Evolutionary conservation across 352 stramenopile species (phyloP).

Genomic region (Pythium angustatum): DNA sequence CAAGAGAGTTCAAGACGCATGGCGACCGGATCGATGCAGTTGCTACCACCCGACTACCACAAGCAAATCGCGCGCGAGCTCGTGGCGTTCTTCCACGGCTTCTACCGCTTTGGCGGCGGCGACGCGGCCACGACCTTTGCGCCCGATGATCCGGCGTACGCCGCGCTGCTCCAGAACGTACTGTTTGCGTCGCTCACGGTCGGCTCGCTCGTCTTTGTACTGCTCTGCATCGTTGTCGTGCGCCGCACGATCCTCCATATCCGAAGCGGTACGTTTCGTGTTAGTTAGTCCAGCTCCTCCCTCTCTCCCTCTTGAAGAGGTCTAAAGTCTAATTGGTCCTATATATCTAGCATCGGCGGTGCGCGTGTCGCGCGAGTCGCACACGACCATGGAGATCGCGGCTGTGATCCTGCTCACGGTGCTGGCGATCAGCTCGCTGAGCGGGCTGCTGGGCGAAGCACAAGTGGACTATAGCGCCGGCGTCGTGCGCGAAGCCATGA

Average conservation of each 20-base stretch:
- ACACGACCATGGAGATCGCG: slow-evolving; percentile 56
- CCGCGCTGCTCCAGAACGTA: slow-evolving; percentile 69
- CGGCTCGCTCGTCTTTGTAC: slow-evolving; percentile 61
- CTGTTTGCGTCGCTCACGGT: slow-evolving; percentile 66
- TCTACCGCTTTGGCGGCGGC: slow-evolving; percentile 74
- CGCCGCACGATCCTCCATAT: slow-evolving; percentile 73
- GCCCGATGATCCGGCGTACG: slow-evolving; percentile 50
- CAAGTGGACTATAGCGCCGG: slow-evolving; percentile 85
- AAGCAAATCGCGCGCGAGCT: slow-evolving; percentile 64
- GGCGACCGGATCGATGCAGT: slow-evolving; percentile 34
- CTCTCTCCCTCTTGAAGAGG: background rate
- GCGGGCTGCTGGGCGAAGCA: slow-evolving; percentile 69
- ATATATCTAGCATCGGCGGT: slow-evolving; percentile 39
- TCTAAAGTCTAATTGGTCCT: background rate
- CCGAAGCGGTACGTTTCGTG: slow-evolving; percentile 44
- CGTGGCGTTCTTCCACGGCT: slow-evolving; percentile 74
- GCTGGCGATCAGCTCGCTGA: slow-evolving; percentile 68
- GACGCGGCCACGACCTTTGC: slow-evolving; percentile 49
- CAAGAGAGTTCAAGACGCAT: slow-evolving; percentile 4
- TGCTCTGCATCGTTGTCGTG: slow-evolving; percentile 67
- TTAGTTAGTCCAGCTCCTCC: background rate
- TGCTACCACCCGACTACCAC: slow-evolving; percentile 73
- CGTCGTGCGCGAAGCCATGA: slow-evolving; percentile 70
- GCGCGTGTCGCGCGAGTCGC: slow-evolving; percentile 45
- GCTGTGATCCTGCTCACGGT: slow-evolving; percentile 75